Evolutionary conservation across 305 asterid species (phyloP).

Genomic region (Fraxinus paxiana): DNA sequence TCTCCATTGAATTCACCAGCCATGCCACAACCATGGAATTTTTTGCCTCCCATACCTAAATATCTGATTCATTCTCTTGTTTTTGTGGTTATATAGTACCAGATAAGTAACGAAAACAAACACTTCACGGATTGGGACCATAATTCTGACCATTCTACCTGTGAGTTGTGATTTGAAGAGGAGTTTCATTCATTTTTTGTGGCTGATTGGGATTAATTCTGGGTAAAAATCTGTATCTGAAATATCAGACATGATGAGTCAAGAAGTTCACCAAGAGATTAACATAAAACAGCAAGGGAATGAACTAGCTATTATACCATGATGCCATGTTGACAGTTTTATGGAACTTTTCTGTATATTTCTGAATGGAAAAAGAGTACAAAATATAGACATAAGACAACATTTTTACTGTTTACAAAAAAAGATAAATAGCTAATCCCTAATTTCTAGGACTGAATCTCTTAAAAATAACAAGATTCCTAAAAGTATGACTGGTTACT

Average conservation of each 20-base stretch:
- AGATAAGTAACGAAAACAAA: neutral
- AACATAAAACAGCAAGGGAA: neutral
- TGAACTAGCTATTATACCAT: neutral
- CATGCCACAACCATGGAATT: neutral
- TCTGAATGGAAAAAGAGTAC: neutral
- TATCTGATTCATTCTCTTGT: neutral
- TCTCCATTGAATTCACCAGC: neutral
- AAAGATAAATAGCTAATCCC: neutral
- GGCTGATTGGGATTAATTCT: neutral
- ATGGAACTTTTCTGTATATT: neutral
- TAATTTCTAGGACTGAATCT: neutral
- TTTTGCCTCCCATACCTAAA: neutral
- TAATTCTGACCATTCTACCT: neutral
- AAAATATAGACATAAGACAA: neutral
- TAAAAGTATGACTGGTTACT: neutral
- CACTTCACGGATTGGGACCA: neutral
- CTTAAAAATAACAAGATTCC: neutral
- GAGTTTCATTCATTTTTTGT: neutral
- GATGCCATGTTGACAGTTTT: neutral
- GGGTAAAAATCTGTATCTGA: neutral
- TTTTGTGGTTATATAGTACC: neutral
- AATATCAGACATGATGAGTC: neutral
- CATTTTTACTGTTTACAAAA: neutral
- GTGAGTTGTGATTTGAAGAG: neutral
- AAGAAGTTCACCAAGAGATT: neutral